Conservation (phyloP, 2,329 filamentous ascomycete genomes). For the Aureobasidium zeae region DNA sequence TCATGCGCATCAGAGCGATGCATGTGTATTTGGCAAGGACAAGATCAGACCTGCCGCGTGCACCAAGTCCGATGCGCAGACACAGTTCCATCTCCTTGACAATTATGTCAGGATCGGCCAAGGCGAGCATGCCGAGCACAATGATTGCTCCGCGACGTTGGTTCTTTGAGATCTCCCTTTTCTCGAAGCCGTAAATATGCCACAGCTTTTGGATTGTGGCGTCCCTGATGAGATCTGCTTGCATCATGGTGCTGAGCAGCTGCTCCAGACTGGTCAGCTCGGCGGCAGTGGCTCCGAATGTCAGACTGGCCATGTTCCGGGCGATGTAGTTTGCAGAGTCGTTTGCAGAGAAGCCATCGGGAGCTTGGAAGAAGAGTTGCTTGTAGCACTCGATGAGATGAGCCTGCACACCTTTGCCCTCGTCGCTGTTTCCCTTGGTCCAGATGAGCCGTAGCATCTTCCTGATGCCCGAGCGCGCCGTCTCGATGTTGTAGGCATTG, state of each 20-base stretch:
- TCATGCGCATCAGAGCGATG: constrained; percentile 83
- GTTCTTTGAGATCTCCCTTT: constrained; percentile 81
- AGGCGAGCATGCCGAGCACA: constrained; percentile 89
- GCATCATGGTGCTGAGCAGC: constrained; percentile 95
- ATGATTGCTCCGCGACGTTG: constrained; percentile 92
- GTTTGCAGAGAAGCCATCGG: constrained; percentile 75
- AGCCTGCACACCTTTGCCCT: constrained; percentile 94
- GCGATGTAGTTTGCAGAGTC: constrained; percentile 93
- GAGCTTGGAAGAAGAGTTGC: constrained; percentile 90
- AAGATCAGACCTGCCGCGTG: constrained; percentile 70
- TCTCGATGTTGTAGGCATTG: constrained; percentile 92
- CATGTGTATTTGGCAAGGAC: constrained; percentile 92
- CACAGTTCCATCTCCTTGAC: constrained; percentile 93
- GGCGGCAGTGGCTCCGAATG: constrained; percentile 87
- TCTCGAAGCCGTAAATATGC: constrained; percentile 95
- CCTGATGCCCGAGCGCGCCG: constrained; percentile 83
- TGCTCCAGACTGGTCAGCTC: constrained; percentile 94
- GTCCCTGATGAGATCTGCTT: constrained; percentile 75
- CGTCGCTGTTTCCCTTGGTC: constrained; percentile 98
- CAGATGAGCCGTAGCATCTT: constrained; percentile 95
- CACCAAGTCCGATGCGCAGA: constrained; percentile 77
- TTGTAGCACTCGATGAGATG: constrained; percentile 97
- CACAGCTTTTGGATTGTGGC: constrained; percentile 85
- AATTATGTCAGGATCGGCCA: constrained; percentile 85
- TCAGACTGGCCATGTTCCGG: constrained; percentile 97